Evolutionary conservation across 225 moss, liverwort and hornwort genomes (phyloP).

Genomic region (Sphagnum contortum): DNA sequence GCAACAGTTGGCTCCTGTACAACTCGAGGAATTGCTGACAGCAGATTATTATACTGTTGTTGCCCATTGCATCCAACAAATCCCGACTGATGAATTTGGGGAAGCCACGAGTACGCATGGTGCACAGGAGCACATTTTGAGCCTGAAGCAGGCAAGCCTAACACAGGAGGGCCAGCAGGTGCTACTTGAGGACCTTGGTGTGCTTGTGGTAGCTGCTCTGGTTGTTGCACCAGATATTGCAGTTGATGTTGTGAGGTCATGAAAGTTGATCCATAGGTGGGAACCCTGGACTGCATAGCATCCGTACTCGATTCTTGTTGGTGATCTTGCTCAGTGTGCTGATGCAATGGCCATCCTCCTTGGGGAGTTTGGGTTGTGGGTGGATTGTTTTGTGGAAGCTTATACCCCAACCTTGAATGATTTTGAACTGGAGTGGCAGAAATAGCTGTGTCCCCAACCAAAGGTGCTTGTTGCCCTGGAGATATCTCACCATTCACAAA

Average conservation of each 20-base stretch:
- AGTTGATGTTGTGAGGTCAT: background rate
- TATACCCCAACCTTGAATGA: slow-evolving; percentile 16
- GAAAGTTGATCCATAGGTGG: background rate
- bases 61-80: slow-evolving; percentile 16
- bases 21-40: slow-evolving; percentile 14
- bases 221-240: background rate
- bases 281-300: slow-evolving; percentile 8
- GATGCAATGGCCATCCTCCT: slow-evolving; percentile 16
- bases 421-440: slow-evolving; percentile 7
- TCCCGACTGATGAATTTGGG: slow-evolving; percentile 14
- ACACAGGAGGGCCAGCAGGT: background rate
- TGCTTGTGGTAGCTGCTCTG: too few relatives aligned
- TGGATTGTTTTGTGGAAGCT: slow-evolving; percentile 15
- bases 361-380: slow-evolving; percentile 6
- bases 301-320: background rate
- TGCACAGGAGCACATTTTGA: slow-evolving; percentile 6
- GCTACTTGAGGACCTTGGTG: background rate
- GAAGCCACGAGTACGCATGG: slow-evolving; percentile 5
- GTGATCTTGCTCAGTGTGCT: slow-evolving; percentile 11
- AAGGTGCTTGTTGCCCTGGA: slow-evolving; percentile 5
- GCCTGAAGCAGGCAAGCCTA: background rate
- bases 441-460: slow-evolving; percentile 9
- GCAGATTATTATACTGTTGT: slow-evolving; percentile 2
- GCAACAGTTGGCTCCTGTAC: slow-evolving; percentile 14
- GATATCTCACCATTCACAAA: slow-evolving; percentile 10